Percentiles rank a stretch among this genome's conserved stretches.
Conservation (phyloP, 2,329 filamentous ascomycete genomes). For the Exophiala bonariae region DNA sequence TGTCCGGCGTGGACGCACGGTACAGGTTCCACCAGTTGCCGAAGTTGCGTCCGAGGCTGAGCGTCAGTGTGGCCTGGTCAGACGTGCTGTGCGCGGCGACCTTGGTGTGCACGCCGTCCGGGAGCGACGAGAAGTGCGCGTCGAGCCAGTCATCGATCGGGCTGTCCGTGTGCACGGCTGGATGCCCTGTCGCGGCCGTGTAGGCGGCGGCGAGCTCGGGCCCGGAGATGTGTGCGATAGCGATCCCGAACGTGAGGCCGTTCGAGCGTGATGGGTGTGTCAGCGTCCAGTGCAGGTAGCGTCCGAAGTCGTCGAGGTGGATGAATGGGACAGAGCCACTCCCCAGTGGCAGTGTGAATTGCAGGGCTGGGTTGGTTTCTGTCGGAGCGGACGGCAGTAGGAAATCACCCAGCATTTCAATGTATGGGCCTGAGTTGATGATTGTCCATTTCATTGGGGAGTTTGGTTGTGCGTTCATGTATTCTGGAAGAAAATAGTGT, state of each 20-base stretch:
- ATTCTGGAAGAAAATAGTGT: conserved; percentile 11
- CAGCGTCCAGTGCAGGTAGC: conserved; percentile 51
- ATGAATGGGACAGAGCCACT: conserved; percentile 39
- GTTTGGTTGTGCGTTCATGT: conserved; percentile 10
- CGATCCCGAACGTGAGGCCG: conserved; percentile 47
- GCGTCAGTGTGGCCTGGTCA: conserved; percentile 33
- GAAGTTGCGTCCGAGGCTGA: conserved; percentile 50
- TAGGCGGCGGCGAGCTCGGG: conserved; percentile 44
- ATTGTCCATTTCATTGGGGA: conserved; percentile 18
- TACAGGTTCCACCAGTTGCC: conserved; percentile 52
- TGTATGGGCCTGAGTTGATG: conserved; percentile 27
- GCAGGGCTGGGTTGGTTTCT: conserved; percentile 41
- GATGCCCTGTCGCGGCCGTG: conserved; percentile 41
- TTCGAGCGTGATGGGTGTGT: conserved; percentile 44
- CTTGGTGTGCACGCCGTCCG: conserved; percentile 12
- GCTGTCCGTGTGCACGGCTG: conserved; percentile 40
- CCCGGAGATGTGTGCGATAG: conserved; percentile 42
- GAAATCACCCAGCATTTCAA: conserved; percentile 27
- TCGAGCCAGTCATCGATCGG: conserved; percentile 34
- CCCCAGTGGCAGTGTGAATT: conserved; percentile 43
- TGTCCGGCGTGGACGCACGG: conserved; percentile 40
- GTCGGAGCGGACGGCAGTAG: conserved; percentile 32
- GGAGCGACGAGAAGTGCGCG: conserved; percentile 8
- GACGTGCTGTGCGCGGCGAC: conserved; percentile 32
- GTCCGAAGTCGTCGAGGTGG: conserved; percentile 47